Base-by-base conservation (phyloP, 805 yeast species). In the Schizosaccharomyces cryophilus region DNA sequence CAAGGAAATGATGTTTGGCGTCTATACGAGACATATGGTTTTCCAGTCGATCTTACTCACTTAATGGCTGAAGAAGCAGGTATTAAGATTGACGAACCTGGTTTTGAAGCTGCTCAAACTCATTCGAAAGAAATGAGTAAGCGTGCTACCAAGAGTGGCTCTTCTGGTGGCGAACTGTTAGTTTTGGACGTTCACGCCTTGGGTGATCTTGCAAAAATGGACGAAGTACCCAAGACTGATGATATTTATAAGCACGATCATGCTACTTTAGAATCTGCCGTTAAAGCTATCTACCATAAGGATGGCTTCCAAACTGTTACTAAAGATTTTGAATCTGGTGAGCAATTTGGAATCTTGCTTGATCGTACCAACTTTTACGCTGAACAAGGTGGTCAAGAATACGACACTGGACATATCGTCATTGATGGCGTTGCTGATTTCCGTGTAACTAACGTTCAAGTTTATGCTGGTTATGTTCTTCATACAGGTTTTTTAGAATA, bases 341-440 rank as follows among this genome's bases (percentile, higher is more conserved):
- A 73, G 65, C 87, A 85, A 70, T 73, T 78, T 66, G 99, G 99
- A 71, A 73, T 93, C 61, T 71, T 93, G 60, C 77, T 93, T 63
- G 94, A 93, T 71, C 84, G 81, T 72, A 87, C 97, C 30, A 93
- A 94, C 71, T 87, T 93, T 74, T 93, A 93, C 70, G 97, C 98
- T 60, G 99, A 93, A 75, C 94, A 87, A 74, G 99, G 99, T 81
- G 99, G 99, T 69, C 99, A 93, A 77, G 96, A 88, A 73, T 84
- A 78, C 69, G 99, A 93, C 71, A 85, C 94, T 54, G 99, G 99
- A 73, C 84, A 80, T 72, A 78, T 93, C 65, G 89, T 87, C 60
- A 81, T 87, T 68, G 96, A 89, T 69, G 96, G 94, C 58, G 74
- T 74, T 66, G 77, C 89, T 62, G 95, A 90, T 72, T 90, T 93